Evolutionary conservation across 202 grass and related monocot genomes (phyloP).

Genomic region (Elaeis oleifera): DNA sequence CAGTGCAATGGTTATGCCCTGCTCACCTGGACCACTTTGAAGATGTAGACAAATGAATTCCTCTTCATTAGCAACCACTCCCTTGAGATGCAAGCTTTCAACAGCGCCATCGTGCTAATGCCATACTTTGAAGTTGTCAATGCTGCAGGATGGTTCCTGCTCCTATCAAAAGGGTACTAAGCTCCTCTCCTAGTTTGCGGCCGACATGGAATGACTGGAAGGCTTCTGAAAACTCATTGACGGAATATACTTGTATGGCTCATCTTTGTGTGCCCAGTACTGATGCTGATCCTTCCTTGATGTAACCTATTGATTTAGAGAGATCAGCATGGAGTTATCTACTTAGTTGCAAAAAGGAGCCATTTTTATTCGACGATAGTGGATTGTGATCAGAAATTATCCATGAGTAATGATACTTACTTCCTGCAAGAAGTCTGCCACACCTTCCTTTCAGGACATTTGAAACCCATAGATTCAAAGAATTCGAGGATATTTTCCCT

Average conservation of each 20-base stretch:
- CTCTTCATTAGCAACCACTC: constrained; percentile 47
- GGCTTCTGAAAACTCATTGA: constrained; percentile 31
- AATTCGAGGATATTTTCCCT: no score
- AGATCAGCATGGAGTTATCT: no score
- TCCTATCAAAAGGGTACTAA: constrained; percentile 26
- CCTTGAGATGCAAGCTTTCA: constrained; percentile 36
- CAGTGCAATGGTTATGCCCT: no score
- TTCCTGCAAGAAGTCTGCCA: no score
- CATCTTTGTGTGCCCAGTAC: constrained; percentile 30
- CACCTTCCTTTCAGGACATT: no score
- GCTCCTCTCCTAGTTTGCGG: constrained; percentile 15
- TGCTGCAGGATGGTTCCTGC: constrained; percentile 33
- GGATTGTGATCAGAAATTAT: no score
- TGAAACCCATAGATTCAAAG: no score
- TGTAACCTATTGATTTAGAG: constrained; percentile 29
- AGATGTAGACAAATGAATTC: constrained; percentile 48
- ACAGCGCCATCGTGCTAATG: constrained; percentile 26
- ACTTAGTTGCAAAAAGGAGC: no score
- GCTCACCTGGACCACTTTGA: constrained; percentile 21
- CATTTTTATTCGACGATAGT: no score
- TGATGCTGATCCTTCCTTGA: constrained; percentile 50
- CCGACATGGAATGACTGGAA: constrained; percentile 42
- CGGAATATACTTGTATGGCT: constrained; percentile 40
- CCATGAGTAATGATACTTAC: no score
- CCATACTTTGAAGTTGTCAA: constrained; percentile 35